phyloP scores from a whole-genome alignment of 208 protist species.

The Kentomonas sorsogonicus region DNA sequence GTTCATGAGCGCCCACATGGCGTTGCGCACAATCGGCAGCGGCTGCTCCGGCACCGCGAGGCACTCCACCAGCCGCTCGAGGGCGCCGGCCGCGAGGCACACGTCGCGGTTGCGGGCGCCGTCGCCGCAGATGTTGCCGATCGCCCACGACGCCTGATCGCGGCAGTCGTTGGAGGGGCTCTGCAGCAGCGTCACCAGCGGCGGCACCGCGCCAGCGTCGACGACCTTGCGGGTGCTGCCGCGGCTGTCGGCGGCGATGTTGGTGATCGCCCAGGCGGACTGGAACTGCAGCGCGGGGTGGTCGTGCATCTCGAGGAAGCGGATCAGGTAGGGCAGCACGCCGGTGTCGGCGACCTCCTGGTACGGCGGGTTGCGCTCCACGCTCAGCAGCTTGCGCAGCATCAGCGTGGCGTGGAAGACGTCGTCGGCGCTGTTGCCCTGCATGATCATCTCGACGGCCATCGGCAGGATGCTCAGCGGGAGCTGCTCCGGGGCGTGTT shows the following conservation, averaged over 20 bases:
- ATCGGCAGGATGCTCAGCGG: constrained; percentile 62
- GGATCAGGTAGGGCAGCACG: constrained; percentile 92
- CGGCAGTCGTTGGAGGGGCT: constrained; percentile 90
- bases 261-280: constrained; percentile 98
- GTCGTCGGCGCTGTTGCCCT: constrained; percentile 32
- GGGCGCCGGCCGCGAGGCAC: constrained; percentile 72
- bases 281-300: constrained; percentile 95
- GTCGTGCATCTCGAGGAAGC: constrained; percentile 83
- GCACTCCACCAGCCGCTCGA: constrained; percentile 67
- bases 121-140: constrained; percentile 99
- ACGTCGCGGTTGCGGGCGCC: constrained; percentile 88
- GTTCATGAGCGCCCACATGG: constrained; percentile 98
- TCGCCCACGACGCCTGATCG: constrained; percentile 98
- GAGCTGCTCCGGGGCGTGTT: too few species aligned
- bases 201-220: constrained; percentile 89
- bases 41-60: constrained; percentile 46
- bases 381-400: constrained; percentile 87
- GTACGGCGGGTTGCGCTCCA: constrained; percentile 95
- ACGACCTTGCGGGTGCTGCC: constrained; percentile 93
- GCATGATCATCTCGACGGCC: constrained; percentile 58
- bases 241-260: constrained; percentile 97
- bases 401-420: constrained; percentile 76
- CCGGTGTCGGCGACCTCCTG: constrained; percentile 91
- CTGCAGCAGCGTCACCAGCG: constrained; percentile 93
- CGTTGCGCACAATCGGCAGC: constrained; percentile 86